These are phyloP conservation scores for Cladosporium sp. DNA, from an alignment of 2,329 filamentous ascomycete genomes.

Conservation along the genomic window DNA sequence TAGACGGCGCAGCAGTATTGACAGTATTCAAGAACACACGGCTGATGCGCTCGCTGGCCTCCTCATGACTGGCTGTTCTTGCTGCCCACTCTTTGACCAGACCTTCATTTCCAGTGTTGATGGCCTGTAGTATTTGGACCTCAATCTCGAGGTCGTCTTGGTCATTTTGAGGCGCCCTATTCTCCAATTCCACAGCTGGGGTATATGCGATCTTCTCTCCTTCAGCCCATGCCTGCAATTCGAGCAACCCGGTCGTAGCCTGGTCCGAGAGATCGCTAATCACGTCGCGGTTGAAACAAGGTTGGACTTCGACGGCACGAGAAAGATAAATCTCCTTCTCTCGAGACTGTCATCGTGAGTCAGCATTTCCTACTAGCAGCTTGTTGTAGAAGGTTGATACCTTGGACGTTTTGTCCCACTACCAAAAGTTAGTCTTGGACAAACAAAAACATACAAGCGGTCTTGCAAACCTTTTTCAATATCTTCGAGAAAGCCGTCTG, in stretches of 20 bases:
- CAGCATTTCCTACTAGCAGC: constrained; percentile 15
- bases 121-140: constrained; percentile 79
- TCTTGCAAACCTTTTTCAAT: constrained; percentile 70
- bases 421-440: constrained; percentile 34
- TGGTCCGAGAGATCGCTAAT: constrained; percentile 96
- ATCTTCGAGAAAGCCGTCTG: constrained; percentile 98
- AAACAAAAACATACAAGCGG: constrained; percentile 16
- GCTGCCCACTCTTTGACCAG: constrained; percentile 75
- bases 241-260: constrained; percentile 91
- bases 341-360: constrained; percentile 60
- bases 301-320: constrained; percentile 92
- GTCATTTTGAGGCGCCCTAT: constrained; percentile 43
- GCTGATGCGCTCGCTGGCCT: constrained; percentile 72
- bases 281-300: constrained; percentile 95
- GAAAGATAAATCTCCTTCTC: constrained; percentile 97
- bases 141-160: constrained; percentile 89
- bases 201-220: constrained; percentile 80
- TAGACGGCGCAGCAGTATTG: constrained; percentile 73
- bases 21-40: constrained; percentile 87
- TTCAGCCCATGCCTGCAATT: constrained; percentile 94
- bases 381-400: constrained; percentile 36
- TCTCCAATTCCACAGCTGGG: constrained; percentile 30
- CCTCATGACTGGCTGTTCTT: constrained; percentile 60
- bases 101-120: constrained; percentile 73
- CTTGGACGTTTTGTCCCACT: constrained; percentile 99